Conservation (phyloP, 2,329 filamentous ascomycete species). For the Apiospora saccharicola region DNA sequence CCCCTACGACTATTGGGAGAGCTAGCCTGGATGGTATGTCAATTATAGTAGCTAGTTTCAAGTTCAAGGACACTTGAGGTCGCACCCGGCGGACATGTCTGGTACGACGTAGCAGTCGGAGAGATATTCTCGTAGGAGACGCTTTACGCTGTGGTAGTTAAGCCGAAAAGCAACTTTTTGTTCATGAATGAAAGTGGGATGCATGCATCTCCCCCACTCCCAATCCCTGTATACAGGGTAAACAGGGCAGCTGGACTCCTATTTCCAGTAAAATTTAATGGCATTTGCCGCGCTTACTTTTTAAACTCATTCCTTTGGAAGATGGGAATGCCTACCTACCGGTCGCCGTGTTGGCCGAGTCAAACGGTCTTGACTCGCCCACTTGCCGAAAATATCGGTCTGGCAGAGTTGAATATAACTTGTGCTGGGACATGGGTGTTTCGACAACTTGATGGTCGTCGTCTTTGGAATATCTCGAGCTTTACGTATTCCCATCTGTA, state of each 20-base stretch:
- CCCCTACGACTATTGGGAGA: slow-evolving; percentile 8
- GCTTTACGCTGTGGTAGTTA: neutral
- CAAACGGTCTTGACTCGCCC: slow-evolving; percentile 4
- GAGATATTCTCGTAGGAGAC: neutral
- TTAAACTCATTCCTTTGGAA: neutral
- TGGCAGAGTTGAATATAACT: neutral
- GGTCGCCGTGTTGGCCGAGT: neutral
- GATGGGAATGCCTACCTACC: neutral
- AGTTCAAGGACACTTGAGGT: neutral
- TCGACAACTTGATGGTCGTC: neutral
- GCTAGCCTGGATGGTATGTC: slow-evolving; percentile 12
- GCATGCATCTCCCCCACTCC: neutral
- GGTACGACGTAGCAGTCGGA: slow-evolving; percentile 7
- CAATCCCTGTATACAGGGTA: neutral
- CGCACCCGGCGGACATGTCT: neutral
- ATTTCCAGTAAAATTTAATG: neutral
- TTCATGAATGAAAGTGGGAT: neutral
- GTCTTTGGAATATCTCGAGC: neutral
- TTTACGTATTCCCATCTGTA: neutral
- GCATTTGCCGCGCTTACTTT: slow-evolving; percentile 10
- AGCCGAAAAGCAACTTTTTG: neutral
- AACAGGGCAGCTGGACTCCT: neutral
- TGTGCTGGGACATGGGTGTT: neutral
- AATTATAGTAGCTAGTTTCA: neutral
- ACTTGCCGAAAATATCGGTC: neutral